These are phyloP conservation scores for Botrytis deweyae DNA, from an alignment of 2,329 filamentous ascomycete species.

Conservation along the genomic window DNA sequence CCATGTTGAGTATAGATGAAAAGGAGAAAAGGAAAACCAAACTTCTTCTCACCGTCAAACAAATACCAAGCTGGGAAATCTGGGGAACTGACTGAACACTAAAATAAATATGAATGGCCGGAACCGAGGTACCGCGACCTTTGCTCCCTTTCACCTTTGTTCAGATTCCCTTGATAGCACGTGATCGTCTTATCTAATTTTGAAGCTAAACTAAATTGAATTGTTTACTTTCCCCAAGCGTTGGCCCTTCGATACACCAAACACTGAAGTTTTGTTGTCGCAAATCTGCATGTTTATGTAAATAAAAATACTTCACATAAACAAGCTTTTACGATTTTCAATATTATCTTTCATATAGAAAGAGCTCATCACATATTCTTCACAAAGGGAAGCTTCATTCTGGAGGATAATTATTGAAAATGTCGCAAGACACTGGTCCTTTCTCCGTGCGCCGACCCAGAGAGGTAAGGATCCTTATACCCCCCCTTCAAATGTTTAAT, in stretches of 20 bases:
- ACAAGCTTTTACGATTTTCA: background rate
- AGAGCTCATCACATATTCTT: background rate
- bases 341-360: slow-evolving; percentile 8
- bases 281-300: slow-evolving; percentile 2
- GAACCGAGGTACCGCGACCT: slow-evolving; percentile 26
- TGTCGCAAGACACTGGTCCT: slow-evolving; percentile 84
- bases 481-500: slow-evolving; percentile 8
- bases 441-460: slow-evolving; percentile 90
- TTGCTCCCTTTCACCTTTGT: background rate
- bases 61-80: slow-evolving; percentile 4
- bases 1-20: slow-evolving; percentile 49
- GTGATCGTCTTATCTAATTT: slow-evolving; percentile 4
- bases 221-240: slow-evolving; percentile 22
- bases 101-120: slow-evolving; percentile 26
- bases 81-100: slow-evolving; percentile 19
- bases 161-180: background rate
- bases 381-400: background rate
- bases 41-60: slow-evolving; percentile 11
- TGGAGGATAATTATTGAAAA: slow-evolving; percentile 42
- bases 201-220: slow-evolving; percentile 8
- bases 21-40: background rate
- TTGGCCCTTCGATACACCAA: slow-evolving; percentile 13
- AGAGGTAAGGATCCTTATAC: slow-evolving; percentile 61
- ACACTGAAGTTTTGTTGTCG: slow-evolving; percentile 18
- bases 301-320: slow-evolving; percentile 4